phyloP scores from a whole-genome alignment of 257 asterid species.

The Fraxinus cuspidata region DNA sequence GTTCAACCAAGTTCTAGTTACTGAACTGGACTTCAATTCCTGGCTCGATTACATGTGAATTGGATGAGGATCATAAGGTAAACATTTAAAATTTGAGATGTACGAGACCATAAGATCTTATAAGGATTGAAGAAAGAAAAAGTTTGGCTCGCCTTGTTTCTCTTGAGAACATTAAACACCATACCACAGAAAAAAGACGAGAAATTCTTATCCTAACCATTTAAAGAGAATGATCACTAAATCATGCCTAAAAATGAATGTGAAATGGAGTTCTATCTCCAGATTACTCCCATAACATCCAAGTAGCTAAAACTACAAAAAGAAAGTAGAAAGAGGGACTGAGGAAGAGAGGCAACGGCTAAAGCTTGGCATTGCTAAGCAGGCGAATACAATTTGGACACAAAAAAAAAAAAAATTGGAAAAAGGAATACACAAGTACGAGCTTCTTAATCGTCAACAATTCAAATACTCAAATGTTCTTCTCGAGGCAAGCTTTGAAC shows the following conservation, averaged over 20 bases:
- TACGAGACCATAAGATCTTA: no score
- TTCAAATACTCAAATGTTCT: slow-evolving; percentile 68
- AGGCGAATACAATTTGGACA: neutral
- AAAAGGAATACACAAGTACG: slow-evolving; percentile 31
- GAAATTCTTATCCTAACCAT: no score
- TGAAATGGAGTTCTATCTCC: neutral
- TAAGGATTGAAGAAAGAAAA: no score
- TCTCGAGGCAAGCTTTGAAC: slow-evolving; percentile 91
- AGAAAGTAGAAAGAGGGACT: neutral
- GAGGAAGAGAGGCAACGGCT: neutral
- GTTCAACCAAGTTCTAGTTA: no score
- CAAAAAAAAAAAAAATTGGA: neutral
- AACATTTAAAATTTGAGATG: no score
- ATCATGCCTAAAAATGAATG: neutral
- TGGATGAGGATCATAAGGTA: no score
- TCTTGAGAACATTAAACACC: no score
- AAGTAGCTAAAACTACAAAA: neutral
- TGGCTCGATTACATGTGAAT: no score
- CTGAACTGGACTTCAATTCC: no score
- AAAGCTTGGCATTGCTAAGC: neutral
- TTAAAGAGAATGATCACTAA: neutral
- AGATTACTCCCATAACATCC: neutral
- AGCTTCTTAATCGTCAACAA: neutral
- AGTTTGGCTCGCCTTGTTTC: no score
- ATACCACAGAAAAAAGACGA: no score